These are phyloP conservation scores for Prunus salicina DNA, from an alignment of 306 rosid species.

Conservation along the genomic window DNA sequence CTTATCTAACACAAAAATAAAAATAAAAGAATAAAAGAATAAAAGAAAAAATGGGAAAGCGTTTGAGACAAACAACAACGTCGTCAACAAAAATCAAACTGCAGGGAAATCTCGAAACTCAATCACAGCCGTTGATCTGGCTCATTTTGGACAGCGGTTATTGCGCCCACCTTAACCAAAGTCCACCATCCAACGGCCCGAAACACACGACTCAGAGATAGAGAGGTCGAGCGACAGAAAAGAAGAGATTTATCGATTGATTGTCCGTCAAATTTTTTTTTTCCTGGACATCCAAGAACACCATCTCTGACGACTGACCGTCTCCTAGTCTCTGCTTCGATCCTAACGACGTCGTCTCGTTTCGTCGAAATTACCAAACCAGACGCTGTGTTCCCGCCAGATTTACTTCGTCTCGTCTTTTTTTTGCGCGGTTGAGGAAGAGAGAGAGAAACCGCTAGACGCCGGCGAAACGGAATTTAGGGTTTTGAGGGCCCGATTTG, in stretches of 20 bases:
- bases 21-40: too few relatives aligned
- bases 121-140: conserved; percentile 28
- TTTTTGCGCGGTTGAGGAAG: not conserved
- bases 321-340: conserved; percentile 18
- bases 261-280: not conserved
- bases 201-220: not conserved
- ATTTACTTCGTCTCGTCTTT: not conserved
- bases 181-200: conserved; percentile 33
- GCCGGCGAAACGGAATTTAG: conserved; percentile 23
- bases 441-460: not conserved
- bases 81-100: conserved; percentile 20
- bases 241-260: not conserved
- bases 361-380: not conserved
- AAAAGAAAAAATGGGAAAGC: not conserved
- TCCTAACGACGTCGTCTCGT: conserved; percentile 7
- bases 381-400: not conserved
- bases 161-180: conserved; percentile 4
- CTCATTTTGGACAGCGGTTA: conserved; percentile 18
- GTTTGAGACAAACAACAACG: not conserved
- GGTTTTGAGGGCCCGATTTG: conserved; percentile 41
- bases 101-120: not conserved
- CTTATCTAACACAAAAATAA: not conserved
- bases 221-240: conserved; percentile 1
- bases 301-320: conserved; percentile 17
- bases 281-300: conserved; percentile 1